phyloP scores from a whole-genome alignment of 1,139 yeast species.

The Taphrina sp. region DNA sequence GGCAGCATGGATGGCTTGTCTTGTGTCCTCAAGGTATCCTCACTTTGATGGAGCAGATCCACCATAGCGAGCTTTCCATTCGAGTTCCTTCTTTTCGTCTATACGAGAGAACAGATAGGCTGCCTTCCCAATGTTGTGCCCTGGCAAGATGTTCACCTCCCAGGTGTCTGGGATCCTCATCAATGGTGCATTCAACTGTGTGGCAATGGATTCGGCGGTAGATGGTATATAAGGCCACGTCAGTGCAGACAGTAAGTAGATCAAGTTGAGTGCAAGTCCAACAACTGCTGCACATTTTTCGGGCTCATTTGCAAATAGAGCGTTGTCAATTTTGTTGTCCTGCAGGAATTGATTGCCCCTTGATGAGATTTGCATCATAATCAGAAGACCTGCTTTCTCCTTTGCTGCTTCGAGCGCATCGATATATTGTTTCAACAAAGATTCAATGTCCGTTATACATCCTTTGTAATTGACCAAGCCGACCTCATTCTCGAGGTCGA shows the following conservation, averaged over 20 bases:
- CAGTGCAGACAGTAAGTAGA: slow-evolving; percentile 76
- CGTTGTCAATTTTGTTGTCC: slow-evolving; percentile 90
- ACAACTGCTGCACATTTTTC: slow-evolving; percentile 87
- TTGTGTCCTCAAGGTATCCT: too few relatives aligned
- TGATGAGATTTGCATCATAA: slow-evolving; percentile 85
- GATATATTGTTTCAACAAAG: slow-evolving; percentile 59
- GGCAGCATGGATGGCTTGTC: too few relatives aligned
- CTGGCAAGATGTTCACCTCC: slow-evolving; percentile 60
- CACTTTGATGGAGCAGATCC: slow-evolving; percentile 45
- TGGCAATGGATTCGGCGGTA: slow-evolving; percentile 64
- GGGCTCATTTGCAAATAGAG: slow-evolving; percentile 71
- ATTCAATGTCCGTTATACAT: slow-evolving; percentile 49
- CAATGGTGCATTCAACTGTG: slow-evolving; percentile 79
- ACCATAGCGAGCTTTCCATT: slow-evolving; percentile 84
- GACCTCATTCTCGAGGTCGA: slow-evolving; percentile 53
- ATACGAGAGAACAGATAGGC: slow-evolving; percentile 88
- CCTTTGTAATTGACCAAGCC: slow-evolving; percentile 47
- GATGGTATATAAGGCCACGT: slow-evolving; percentile 90
- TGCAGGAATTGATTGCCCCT: slow-evolving; percentile 94
- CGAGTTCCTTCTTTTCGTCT: slow-evolving; percentile 81
- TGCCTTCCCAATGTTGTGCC: slow-evolving; percentile 88
- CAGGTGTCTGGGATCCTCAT: slow-evolving; percentile 75
- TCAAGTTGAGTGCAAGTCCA: slow-evolving; percentile 83
- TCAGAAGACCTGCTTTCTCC: slow-evolving; percentile 83
- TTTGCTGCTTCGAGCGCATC: slow-evolving; percentile 74